A percentile compares a stretch with the other conserved stretches of the same genome.
These are phyloP conservation scores for Cucurbita pepo DNA, from an alignment of 306 rosid genomes.

Conservation along the genomic window DNA sequence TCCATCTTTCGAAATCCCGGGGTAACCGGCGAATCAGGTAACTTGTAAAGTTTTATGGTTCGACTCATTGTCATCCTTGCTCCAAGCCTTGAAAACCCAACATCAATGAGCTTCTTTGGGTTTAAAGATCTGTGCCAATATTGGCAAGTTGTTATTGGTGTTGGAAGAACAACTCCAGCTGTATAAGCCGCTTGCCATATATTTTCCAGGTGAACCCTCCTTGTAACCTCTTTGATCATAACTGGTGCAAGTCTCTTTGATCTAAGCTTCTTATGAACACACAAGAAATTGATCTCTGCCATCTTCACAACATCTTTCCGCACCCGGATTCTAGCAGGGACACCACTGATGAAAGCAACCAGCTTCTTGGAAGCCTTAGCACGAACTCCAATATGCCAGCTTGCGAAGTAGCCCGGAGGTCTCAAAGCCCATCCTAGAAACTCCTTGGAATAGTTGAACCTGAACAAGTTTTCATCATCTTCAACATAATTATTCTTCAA, in stretches of 20 bases:
- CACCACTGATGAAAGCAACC: slow-evolving; percentile 83
- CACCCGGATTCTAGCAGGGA: slow-evolving; percentile 78
- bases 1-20: slow-evolving; percentile 92
- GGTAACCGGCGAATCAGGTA: slow-evolving; percentile 61
- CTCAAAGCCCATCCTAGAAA: slow-evolving; percentile 87
- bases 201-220: slow-evolving; percentile 93
- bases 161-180: slow-evolving; percentile 90
- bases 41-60: slow-evolving; percentile 81
- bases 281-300: slow-evolving; percentile 90
- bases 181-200: slow-evolving; percentile 96
- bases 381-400: slow-evolving; percentile 94
- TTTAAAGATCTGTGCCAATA: slow-evolving; percentile 94
- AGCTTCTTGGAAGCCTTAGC: slow-evolving; percentile 72
- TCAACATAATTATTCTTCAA: slow-evolving; percentile 78
- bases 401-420: slow-evolving; percentile 72
- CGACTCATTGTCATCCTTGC: slow-evolving; percentile 97
- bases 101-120: slow-evolving; percentile 92
- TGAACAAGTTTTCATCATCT: slow-evolving; percentile 88
- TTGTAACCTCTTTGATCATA: slow-evolving; percentile 95
- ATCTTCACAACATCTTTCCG: slow-evolving; percentile 53
- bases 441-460: slow-evolving; percentile 83
- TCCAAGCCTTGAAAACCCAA: slow-evolving; percentile 92
- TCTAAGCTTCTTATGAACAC: slow-evolving; percentile 91
- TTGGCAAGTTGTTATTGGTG: slow-evolving; percentile 82
- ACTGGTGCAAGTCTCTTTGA: slow-evolving; percentile 97